Percentiles rank a stretch among this genome's conserved stretches.
phyloP scores from a whole-genome alignment of 345 rosid species.

The Combretum micranthum region DNA sequence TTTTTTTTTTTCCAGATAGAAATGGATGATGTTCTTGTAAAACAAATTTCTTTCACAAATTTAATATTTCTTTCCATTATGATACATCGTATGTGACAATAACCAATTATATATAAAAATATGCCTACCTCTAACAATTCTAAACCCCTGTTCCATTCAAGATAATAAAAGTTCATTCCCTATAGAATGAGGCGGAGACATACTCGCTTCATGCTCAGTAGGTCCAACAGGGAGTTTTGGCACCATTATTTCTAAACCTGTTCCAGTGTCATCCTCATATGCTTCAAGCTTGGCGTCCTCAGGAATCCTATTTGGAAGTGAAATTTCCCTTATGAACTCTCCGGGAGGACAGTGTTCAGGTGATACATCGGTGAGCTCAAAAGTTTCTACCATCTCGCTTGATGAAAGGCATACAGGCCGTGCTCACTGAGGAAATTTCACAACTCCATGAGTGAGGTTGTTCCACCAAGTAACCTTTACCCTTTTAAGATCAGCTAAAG shows the following conservation, averaged over 20 bases:
- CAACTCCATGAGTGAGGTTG: constrained; percentile 39
- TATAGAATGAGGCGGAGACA: constrained; percentile 33
- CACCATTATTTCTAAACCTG: constrained; percentile 44
- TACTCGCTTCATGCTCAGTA: constrained; percentile 51
- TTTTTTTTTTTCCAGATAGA: too few species aligned
- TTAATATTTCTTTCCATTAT: too few species aligned
- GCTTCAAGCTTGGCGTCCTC: constrained; percentile 58
- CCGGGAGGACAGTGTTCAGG: constrained; percentile 62
- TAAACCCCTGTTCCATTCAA: not conserved
- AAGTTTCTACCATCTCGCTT: constrained; percentile 46
- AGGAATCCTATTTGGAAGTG: constrained; percentile 44
- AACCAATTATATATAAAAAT: too few species aligned
- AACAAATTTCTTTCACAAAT: too few species aligned
- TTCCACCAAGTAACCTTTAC: constrained; percentile 60
- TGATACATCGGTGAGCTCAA: constrained; percentile 45
- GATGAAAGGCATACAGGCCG: constrained; percentile 44
- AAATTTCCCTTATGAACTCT: constrained; percentile 49
- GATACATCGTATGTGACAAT: too few species aligned
- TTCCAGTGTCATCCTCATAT: constrained; percentile 46
- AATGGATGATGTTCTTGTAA: too few species aligned
- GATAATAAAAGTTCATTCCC: constrained; percentile 20
- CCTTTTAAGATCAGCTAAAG: constrained; percentile 50
- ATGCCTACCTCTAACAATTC: too few species aligned
- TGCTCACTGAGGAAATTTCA: constrained; percentile 49
- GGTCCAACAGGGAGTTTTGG: constrained; percentile 45